A percentile compares a stretch with the other conserved stretches of the same genome.
Conservation (phyloP, 2,329 filamentous ascomycete genomes). For the Botryotinia narcissicola region DNA sequence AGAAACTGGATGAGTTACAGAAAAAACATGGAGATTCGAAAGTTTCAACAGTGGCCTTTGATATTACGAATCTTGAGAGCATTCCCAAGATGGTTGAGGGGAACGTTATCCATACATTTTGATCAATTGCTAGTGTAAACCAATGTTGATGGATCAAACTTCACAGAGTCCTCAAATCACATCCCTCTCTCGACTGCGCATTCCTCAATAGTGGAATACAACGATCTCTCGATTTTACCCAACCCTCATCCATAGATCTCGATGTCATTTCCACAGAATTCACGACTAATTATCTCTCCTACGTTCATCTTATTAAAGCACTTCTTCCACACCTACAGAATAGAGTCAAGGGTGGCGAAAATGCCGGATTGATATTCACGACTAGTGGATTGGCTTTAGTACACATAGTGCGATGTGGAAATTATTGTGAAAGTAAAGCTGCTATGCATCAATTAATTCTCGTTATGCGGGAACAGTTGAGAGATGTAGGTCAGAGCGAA, state of each 20-base stretch:
- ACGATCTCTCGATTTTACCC: constrained; percentile 28
- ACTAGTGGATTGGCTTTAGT: constrained; percentile 28
- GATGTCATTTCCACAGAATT: constrained; percentile 41
- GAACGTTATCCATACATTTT: not conserved
- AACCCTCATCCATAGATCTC: constrained; percentile 26
- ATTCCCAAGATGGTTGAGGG: constrained; percentile 2
- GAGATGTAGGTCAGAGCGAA: constrained; percentile 27
- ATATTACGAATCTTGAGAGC: constrained; percentile 17
- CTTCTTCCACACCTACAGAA: constrained; percentile 39
- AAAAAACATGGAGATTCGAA: constrained; percentile 24
- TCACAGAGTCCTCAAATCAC: constrained; percentile 4
- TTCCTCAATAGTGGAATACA: constrained; percentile 39
- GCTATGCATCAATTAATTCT: constrained; percentile 45
- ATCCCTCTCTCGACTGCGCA: constrained; percentile 35
- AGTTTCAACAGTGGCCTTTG: constrained; percentile 1
- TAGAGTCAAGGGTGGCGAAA: not conserved
- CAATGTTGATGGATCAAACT: not conserved
- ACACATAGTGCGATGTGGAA: constrained; percentile 25
- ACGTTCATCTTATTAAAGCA: constrained; percentile 41
- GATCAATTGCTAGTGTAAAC: not conserved
- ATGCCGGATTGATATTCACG: constrained; percentile 28
- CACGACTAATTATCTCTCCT: constrained; percentile 45
- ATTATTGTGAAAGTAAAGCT: constrained; percentile 47
- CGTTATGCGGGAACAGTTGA: constrained; percentile 45
- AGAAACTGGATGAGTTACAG: constrained; percentile 43